Evolutionary conservation across 2,329 filamentous ascomycete genomes (phyloP).

Genomic region (Penicillium sp.): DNA sequence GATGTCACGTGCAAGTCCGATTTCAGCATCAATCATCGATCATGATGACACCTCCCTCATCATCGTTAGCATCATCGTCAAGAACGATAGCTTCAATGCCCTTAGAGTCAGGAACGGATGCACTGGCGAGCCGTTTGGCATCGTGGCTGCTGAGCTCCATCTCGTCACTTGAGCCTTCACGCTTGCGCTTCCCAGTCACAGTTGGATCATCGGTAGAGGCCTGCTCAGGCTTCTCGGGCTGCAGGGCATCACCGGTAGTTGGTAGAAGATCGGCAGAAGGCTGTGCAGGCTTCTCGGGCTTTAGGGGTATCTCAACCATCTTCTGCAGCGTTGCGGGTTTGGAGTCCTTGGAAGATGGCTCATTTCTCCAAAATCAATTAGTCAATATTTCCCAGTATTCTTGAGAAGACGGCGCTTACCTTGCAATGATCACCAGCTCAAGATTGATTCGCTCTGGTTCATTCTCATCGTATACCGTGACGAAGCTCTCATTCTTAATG

Average conservation of each 20-base stretch:
- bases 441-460: constrained; percentile 72
- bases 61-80: constrained; percentile 40
- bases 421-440: constrained; percentile 56
- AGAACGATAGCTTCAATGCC: constrained; percentile 43
- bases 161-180: constrained; percentile 45
- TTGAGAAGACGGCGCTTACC: constrained; percentile 22
- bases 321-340: constrained; percentile 44
- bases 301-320: constrained; percentile 49
- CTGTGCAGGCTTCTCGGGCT: constrained; percentile 41
- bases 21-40: constrained; percentile 56
- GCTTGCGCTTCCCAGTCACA: constrained; percentile 45
- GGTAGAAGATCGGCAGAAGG: constrained; percentile 27
- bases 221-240: constrained; percentile 41
- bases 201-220: constrained; percentile 31
- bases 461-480: constrained; percentile 81
- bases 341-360: constrained; percentile 35
- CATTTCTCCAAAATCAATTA: constrained; percentile 24
- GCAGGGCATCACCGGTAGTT: constrained; percentile 37
- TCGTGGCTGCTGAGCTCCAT: constrained; percentile 36
- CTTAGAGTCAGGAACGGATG: constrained; percentile 44
- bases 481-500: constrained; percentile 69
- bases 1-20: not conserved
- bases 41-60: constrained; percentile 61
- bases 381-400: constrained; percentile 1
- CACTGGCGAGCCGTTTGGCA: constrained; percentile 39